phyloP scores from a whole-genome alignment of 306 rosid genomes.

The Prunus davidiana region DNA sequence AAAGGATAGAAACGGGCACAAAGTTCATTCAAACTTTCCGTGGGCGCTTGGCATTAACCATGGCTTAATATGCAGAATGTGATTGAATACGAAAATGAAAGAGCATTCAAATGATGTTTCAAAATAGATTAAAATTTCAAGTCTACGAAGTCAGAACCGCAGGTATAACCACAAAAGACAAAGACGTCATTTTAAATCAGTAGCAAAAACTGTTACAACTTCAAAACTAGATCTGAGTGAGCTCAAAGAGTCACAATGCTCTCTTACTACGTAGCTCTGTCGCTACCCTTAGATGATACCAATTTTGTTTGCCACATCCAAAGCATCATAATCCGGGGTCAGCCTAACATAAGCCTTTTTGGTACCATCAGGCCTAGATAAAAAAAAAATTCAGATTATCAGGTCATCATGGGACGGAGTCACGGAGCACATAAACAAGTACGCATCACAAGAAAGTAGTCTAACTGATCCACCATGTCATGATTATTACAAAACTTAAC shows the following conservation, averaged over 20 bases:
- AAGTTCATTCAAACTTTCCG: too few species aligned
- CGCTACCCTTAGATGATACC: conserved; percentile 60
- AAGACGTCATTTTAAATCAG: background rate
- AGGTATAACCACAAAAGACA: background rate
- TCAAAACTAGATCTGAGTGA: background rate
- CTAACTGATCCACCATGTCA: background rate
- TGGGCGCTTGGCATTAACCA: background rate
- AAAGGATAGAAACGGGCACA: too few species aligned
- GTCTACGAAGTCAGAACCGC: conserved; percentile 5
- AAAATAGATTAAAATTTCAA: background rate
- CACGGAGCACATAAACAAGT: background rate
- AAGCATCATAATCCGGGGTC: conserved; percentile 83
- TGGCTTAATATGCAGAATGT: background rate
- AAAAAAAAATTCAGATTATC: background rate
- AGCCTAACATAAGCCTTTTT: conserved; percentile 88
- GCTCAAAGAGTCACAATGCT: background rate
- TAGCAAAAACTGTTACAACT: background rate
- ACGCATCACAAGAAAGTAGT: background rate
- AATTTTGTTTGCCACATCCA: conserved; percentile 90
- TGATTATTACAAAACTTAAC: background rate
- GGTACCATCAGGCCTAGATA: conserved; percentile 88
- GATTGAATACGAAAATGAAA: background rate
- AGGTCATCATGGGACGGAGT: background rate
- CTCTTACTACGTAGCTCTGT: background rate
- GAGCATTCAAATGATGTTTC: background rate